phyloP scores from a whole-genome alignment of 441 rosid species.

The Eutrema salsugineum region DNA sequence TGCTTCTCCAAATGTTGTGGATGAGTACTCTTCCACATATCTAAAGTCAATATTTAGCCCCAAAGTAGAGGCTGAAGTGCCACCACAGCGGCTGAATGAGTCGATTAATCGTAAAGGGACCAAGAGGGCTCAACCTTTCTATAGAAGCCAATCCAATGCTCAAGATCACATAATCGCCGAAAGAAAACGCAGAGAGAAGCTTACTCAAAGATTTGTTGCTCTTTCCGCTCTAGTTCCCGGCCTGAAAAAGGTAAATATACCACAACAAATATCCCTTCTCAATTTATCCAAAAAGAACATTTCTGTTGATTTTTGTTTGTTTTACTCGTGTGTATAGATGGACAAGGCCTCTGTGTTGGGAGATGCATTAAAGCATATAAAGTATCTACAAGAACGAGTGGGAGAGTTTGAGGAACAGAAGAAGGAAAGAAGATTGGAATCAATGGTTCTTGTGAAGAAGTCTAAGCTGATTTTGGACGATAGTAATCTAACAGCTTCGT shows the following conservation, averaged over 20 bases:
- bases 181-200: slow-evolving; percentile 85
- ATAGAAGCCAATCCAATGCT: slow-evolving; percentile 23
- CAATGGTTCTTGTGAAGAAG: slow-evolving; percentile 67
- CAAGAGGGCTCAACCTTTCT: slow-evolving; percentile 6
- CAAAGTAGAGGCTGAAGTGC: neutral
- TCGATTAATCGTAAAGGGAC: neutral
- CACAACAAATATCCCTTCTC: neutral
- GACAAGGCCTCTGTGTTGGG: slow-evolving; percentile 92
- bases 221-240: slow-evolving; percentile 81
- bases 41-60: slow-evolving; percentile 1
- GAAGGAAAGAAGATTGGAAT: slow-evolving; percentile 53
- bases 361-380: slow-evolving; percentile 76
- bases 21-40: slow-evolving; percentile 17
- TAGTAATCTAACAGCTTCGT: slow-evolving; percentile 33
- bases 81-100: neutral
- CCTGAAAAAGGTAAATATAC: slow-evolving; percentile 61
- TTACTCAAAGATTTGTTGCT: slow-evolving; percentile 78
- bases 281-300: neutral
- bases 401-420: slow-evolving; percentile 63
- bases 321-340: slow-evolving; percentile 41
- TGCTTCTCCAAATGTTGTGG: neutral
- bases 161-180: slow-evolving; percentile 84
- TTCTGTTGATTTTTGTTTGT: neutral
- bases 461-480: slow-evolving; percentile 45
- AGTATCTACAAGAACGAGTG: slow-evolving; percentile 70